Evolutionary conservation across 768 basidiomycete genomes (phyloP).

Genomic region (Amanita rimosa): DNA sequence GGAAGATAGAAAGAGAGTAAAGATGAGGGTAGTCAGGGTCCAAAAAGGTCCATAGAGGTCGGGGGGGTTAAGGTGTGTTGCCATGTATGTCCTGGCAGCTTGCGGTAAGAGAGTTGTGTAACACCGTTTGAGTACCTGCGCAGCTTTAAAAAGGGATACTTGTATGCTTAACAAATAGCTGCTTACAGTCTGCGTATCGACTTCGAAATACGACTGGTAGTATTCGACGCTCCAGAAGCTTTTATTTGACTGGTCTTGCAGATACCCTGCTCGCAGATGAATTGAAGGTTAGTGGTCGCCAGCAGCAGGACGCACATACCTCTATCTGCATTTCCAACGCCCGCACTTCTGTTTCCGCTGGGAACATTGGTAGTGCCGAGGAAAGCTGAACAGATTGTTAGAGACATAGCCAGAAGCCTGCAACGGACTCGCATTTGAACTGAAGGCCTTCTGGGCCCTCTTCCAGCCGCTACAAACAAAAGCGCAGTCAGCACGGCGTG

Average conservation of each 20-base stretch:
- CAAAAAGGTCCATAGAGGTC: slow-evolving; percentile 94
- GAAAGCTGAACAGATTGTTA: slow-evolving; percentile 33
- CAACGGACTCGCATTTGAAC: slow-evolving; percentile 47
- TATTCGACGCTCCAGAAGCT: slow-evolving; percentile 77
- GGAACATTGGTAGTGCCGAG: slow-evolving; percentile 30
- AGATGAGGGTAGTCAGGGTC: slow-evolving; percentile 92
- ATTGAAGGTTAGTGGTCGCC: not conserved
- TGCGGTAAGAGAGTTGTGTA: slow-evolving; percentile 72
- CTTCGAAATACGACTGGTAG: slow-evolving; percentile 82
- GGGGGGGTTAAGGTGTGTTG: slow-evolving; percentile 52
- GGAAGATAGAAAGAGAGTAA: slow-evolving; percentile 87
- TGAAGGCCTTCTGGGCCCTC: slow-evolving; percentile 61
- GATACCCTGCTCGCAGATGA: slow-evolving; percentile 38
- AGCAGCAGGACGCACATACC: slow-evolving; percentile 15
- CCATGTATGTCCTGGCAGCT: slow-evolving; percentile 43
- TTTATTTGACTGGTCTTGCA: slow-evolving; percentile 41
- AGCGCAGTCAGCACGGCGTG: not conserved
- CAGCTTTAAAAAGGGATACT: slow-evolving; percentile 2
- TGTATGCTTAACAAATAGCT: not conserved
- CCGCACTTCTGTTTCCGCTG: slow-evolving; percentile 21
- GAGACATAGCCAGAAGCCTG: not conserved
- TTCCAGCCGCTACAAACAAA: slow-evolving; percentile 35
- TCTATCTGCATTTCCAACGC: slow-evolving; percentile 41
- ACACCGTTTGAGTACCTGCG: slow-evolving; percentile 64
- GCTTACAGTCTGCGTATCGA: slow-evolving; percentile 66